phyloP scores from a whole-genome alignment of 2,329 filamentous ascomycete genomes.

The Anthostomella pinea region DNA sequence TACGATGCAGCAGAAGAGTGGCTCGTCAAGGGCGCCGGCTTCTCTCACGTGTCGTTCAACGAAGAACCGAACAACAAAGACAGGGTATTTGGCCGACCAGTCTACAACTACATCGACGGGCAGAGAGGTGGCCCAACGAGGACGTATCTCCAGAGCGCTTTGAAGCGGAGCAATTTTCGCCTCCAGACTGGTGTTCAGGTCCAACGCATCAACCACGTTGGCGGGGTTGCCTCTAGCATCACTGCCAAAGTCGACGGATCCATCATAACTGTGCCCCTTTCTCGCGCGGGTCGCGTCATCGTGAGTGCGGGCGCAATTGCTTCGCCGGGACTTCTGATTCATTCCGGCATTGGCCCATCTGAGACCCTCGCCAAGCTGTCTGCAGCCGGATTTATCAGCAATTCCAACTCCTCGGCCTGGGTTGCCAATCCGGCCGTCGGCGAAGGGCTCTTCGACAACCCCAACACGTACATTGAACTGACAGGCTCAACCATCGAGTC shows the following conservation, averaged over 20 bases:
- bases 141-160: conserved; percentile 48
- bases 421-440: conserved; percentile 49
- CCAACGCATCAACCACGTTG: conserved; percentile 40
- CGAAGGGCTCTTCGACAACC: conserved; percentile 52
- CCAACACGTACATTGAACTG: conserved; percentile 53
- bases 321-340: conserved; percentile 35
- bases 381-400: conserved; percentile 13
- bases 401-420: conserved; percentile 37
- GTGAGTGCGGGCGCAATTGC: conserved; percentile 36
- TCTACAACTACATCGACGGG: conserved; percentile 47
- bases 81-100: conserved; percentile 46
- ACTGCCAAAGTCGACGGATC: conserved; percentile 34
- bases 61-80: conserved; percentile 43
- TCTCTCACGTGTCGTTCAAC: conserved; percentile 46
- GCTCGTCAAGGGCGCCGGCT: conserved; percentile 48
- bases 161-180: conserved; percentile 40
- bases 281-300: conserved; percentile 28
- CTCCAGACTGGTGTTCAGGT: conserved; percentile 43
- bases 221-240: conserved; percentile 41
- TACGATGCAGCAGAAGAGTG: conserved; percentile 46
- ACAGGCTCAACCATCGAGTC: conserved; percentile 41
- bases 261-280: conserved; percentile 30
- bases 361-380: conserved; percentile 21
- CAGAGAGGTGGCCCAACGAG: conserved; percentile 47
- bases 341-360: conserved; percentile 36